Evolutionary conservation across 768 basidiomycete species (phyloP), one percentile per base, ranked within the genome.

Genomic region (Auriscalpium vulgare): DNA sequence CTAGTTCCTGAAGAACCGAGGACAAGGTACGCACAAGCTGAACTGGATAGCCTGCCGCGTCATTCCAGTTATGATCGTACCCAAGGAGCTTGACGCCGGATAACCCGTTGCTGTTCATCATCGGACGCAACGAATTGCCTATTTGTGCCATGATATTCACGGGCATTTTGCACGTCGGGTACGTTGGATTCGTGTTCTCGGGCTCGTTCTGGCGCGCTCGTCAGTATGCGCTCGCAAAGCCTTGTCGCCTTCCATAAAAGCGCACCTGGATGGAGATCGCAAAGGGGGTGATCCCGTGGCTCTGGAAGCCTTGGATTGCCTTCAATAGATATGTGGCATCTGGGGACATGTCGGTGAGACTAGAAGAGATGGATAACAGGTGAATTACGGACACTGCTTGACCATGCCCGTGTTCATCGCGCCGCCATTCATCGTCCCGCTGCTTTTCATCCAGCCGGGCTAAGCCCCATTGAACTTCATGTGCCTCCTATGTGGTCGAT

Each of bases 371-470:
- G 37, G 23, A 13, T 29, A 55, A 40, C 9, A 49, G n/a, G 67
- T 63, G 43, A 77, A 66, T 46, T 78, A 79, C 45, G 71, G 14
- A 54, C 53, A 54, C 16, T 36, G 36, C 8, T 35, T 54, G 46
- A 48, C 21, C 29, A 54, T n/a, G 23, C 47, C 68, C 0, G 80
- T 73, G 21, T 72, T 63, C 34, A 87, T 59, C 4, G 75, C 75
- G 17, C 84, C 84, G 2, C 85, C 85, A 23, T 79, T 72, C 83
- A 85, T 85, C 0, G 78, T 76, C 2, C 73, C 74, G 53, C 75
- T 78, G 38, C 67, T 71, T 66, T 88, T 88, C 84, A 86, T 85
- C 85, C 85, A 88, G 0, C 71, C 83, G 10, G 85, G 85, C 84
- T 53, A 35, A n/a, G 4, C 7, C 29, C 29, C 4, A 5, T 2